Evolutionary conservation across 2,329 filamentous ascomycete species (phyloP), one percentile per base, ranked within the genome.

Genomic region (Cladophialophora immunda): DNA sequence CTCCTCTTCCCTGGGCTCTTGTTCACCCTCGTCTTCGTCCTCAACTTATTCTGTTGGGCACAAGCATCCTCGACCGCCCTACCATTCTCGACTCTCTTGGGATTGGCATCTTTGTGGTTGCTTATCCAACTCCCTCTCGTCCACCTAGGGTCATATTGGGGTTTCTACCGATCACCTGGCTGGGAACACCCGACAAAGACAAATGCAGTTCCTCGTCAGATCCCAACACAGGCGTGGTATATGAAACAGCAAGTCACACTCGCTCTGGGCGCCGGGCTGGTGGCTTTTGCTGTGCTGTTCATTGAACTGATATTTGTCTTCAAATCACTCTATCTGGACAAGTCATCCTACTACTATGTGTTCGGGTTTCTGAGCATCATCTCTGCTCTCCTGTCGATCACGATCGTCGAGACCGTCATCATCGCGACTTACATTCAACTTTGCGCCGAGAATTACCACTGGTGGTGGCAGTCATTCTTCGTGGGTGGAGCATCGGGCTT

Each of bases 401-500:
- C 92, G 0, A 87, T 97, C 32, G 88, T 92, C 72, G 92, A 95
- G 80, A 92, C 94, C 59, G 94, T 92, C 0, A 87, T 97, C 25
- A 92, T 96, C 66, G 89, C 89, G 1, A 90, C 93, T 17, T 96
- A 97, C 78, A 86, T 92, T 56, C 90, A 92, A 79, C 86, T 97
- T 19, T 94, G 92, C 80, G 85, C 88, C 1, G 93, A 96, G 85
- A 93, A 96, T 78, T 90, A 95, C 79, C 87, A 92, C 77, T 97
- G 93, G 93, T 95, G 92, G 92, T 96, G 92, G 92, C 91, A 92
- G 77, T 92, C 90, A 59, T 95, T 97, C 81, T 80, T 92, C 57
- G 87, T 93, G 8, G 93, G 93, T 53, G 90, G 90, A 56, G 88
- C 89, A 72, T 92, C 89, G 72, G 87, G 90, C 6, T 78, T 92